Evolutionary conservation across 352 stramenopile genomes (phyloP).

Genomic region (Phytophthora pisi): DNA sequence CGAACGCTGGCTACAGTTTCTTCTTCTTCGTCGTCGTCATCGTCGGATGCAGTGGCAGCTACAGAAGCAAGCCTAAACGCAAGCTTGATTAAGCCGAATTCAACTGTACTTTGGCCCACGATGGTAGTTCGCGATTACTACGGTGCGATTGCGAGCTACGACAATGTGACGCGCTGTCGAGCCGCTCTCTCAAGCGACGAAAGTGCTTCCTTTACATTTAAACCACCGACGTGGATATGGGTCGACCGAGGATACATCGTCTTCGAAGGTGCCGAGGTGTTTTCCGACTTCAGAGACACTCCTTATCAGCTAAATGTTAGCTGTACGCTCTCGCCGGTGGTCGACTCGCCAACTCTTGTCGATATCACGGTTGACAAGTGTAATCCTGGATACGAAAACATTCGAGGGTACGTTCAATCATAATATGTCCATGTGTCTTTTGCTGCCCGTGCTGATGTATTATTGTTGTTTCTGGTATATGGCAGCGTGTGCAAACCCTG

Average conservation of each 20-base stretch:
- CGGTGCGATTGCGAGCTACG: constrained; percentile 48
- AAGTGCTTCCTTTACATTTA: constrained; percentile 54
- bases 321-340: constrained; percentile 40
- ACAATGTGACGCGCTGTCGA: constrained; percentile 47
- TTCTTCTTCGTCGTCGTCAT: not conserved
- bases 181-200: constrained; percentile 22
- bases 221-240: constrained; percentile 30
- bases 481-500: constrained; percentile 56
- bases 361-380: constrained; percentile 61
- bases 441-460: not conserved
- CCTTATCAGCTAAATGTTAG: constrained; percentile 54
- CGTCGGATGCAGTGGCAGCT: not conserved
- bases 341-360: constrained; percentile 23
- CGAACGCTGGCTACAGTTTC: constrained; percentile 8
- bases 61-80: not conserved
- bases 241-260: constrained; percentile 54
- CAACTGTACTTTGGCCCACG: constrained; percentile 56
- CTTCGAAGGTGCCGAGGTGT: constrained; percentile 48
- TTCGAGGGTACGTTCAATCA: constrained; percentile 48
- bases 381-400: constrained; percentile 63
- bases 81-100: constrained; percentile 22
- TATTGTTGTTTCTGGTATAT: not conserved
- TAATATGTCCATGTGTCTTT: not conserved
- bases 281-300: constrained; percentile 31
- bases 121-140: constrained; percentile 70